These are phyloP conservation scores for Exophiala sp. DNA, from an alignment of 2,329 filamentous ascomycete species.

Conservation along the genomic window DNA sequence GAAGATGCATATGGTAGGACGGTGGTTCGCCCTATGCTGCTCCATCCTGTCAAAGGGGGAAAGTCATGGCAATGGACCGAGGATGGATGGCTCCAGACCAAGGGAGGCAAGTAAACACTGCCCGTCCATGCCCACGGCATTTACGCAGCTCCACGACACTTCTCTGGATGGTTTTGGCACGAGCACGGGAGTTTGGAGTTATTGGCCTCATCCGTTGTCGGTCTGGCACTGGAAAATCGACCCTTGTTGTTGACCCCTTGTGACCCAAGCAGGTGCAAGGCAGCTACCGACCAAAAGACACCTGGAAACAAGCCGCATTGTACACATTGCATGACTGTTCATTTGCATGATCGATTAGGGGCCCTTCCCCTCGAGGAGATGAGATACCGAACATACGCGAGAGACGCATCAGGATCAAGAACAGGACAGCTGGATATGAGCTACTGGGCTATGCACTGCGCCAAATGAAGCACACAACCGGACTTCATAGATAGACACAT, in stretches of 20 bases:
- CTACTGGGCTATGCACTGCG: constrained; percentile 13
- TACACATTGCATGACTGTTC: constrained; percentile 17
- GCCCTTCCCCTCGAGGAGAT: constrained; percentile 9
- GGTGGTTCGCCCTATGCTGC: constrained; percentile 32
- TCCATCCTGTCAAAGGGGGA: constrained; percentile 34
- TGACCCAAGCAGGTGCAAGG: constrained; percentile 3
- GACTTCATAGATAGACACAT: constrained; percentile 3
- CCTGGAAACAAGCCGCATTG: constrained; percentile 11
- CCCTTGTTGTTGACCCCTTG: constrained; percentile 1
- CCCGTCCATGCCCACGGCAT: not conserved
- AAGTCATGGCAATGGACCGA: constrained; percentile 33
- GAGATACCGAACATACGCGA: constrained; percentile 20
- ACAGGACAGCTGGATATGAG: constrained; percentile 19
- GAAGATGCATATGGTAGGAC: constrained; percentile 30
- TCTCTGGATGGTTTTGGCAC: constrained; percentile 8
- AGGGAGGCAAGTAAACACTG: constrained; percentile 22
- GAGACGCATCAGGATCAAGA: constrained; percentile 6
- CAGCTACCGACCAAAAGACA: constrained; percentile 4
- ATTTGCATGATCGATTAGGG: constrained; percentile 13
- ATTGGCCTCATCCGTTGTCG: constrained; percentile 9
- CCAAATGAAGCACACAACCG: not conserved
- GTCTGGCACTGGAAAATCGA: constrained; percentile 16
- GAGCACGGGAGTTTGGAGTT: constrained; percentile 23
- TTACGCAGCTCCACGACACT: not conserved
- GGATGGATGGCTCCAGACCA: constrained; percentile 27